Conservation (phyloP, 768 basidiomycete species). For the Tricholoma sp. region DNA sequence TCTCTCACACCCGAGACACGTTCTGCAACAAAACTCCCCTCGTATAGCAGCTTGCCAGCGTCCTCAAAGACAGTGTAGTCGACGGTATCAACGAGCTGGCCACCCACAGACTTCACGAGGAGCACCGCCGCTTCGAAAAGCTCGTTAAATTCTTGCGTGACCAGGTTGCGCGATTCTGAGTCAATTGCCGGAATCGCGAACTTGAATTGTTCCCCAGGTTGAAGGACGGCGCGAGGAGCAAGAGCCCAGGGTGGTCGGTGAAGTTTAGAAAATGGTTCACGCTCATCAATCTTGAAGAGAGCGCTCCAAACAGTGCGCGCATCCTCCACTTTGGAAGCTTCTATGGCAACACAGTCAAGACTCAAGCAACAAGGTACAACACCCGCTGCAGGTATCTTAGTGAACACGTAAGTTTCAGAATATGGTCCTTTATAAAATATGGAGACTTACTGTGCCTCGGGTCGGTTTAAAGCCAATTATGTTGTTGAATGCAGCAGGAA, state of each 20-base stretch:
- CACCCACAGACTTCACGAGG: neutral
- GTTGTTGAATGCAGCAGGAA: conserved; percentile 1
- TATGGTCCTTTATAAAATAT: neutral
- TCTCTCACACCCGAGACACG: neutral
- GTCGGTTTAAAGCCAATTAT: conserved; percentile 1
- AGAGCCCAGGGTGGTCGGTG: neutral
- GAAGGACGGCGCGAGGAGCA: neutral
- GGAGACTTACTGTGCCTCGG: neutral
- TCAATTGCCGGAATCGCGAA: neutral
- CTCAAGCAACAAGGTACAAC: neutral
- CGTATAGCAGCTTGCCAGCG: neutral
- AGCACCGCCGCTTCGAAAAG: neutral
- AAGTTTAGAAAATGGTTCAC: neutral
- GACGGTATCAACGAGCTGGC: neutral
- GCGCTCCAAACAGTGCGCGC: neutral
- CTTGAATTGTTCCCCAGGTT: neutral
- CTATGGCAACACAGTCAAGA: neutral
- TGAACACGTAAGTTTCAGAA: neutral
- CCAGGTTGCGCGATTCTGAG: neutral
- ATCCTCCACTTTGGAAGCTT: conserved; percentile 1
- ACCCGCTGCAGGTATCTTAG: neutral
- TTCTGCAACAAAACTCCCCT: neutral
- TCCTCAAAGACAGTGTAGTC: neutral
- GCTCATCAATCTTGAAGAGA: neutral
- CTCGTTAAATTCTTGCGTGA: neutral